A percentile compares a stretch with the other conserved stretches of the same genome.
These are phyloP conservation scores for Phanerodontia chrysosporium DNA, from an alignment of 768 basidiomycete species.

Conservation along the genomic window DNA sequence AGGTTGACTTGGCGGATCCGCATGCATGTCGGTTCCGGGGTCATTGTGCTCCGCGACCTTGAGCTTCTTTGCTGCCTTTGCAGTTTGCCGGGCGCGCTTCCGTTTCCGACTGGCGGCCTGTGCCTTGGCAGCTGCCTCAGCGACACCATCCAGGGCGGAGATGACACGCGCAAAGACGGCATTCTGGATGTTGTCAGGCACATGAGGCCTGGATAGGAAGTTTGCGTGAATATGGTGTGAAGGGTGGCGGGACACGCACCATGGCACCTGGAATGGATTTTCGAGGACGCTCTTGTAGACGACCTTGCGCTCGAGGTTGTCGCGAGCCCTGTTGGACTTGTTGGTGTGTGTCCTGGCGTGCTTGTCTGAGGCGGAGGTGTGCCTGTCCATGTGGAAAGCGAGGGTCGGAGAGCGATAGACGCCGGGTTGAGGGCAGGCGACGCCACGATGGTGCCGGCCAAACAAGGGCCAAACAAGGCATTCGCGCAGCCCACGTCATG, in stretches of 20 bases:
- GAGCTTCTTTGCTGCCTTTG: slow-evolving; percentile 10
- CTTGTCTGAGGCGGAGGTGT: too few relatives aligned
- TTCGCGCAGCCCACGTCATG: background rate
- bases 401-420: background rate
- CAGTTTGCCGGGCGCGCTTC: slow-evolving; percentile 35
- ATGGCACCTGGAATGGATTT: slow-evolving; percentile 66
- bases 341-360: slow-evolving; percentile 51
- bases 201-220: slow-evolving; percentile 23
- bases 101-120: slow-evolving; percentile 27
- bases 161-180: slow-evolving; percentile 47
- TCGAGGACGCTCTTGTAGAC: slow-evolving; percentile 70
- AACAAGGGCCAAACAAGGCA: background rate
- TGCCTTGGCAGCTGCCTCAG: slow-evolving; percentile 44
- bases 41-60: background rate
- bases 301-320: slow-evolving; percentile 47
- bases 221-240: background rate
- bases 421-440: background rate
- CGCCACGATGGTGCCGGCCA: background rate
- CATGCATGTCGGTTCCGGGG: background rate
- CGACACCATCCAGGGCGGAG: slow-evolving; percentile 45
- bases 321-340: slow-evolving; percentile 58
- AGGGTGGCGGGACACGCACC: slow-evolving; percentile 38
- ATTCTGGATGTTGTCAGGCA: slow-evolving; percentile 63
- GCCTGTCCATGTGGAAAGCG: too few relatives aligned
- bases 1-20: background rate